phyloP scores from a whole-genome alignment of 2,329 filamentous ascomycete species.

The Aspergillus thermomutatus region DNA sequence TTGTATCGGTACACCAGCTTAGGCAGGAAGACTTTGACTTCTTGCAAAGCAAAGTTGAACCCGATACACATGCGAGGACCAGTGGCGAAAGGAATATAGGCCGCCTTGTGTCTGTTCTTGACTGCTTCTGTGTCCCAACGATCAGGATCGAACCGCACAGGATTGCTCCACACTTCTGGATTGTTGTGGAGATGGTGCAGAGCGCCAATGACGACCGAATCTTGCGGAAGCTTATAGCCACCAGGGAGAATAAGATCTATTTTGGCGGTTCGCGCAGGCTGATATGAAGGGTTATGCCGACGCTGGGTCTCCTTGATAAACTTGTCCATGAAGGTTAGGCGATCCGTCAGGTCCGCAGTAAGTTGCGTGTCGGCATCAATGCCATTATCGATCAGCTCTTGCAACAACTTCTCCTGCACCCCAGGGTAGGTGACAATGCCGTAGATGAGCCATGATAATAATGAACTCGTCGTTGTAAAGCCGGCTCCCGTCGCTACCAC shows the following conservation, averaged over 20 bases:
- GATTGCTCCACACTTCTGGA: slow-evolving; percentile 56
- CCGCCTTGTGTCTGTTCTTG: slow-evolving; percentile 49
- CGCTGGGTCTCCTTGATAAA: slow-evolving; percentile 59
- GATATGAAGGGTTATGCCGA: slow-evolving; percentile 59
- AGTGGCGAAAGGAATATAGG: slow-evolving; percentile 58
- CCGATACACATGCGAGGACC: slow-evolving; percentile 60
- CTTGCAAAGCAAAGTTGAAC: slow-evolving; percentile 62
- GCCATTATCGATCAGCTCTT: slow-evolving; percentile 54
- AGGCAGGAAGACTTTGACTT: slow-evolving; percentile 55
- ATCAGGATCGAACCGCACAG: slow-evolving; percentile 56
- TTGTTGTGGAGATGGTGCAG: slow-evolving; percentile 50
- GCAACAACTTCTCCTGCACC: slow-evolving; percentile 54
- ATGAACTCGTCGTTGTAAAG: slow-evolving; percentile 57
- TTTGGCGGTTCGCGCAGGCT: slow-evolving; percentile 57
- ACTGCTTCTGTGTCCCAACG: slow-evolving; percentile 56
- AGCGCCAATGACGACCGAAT: slow-evolving; percentile 52
- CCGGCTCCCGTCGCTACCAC: slow-evolving; percentile 55
- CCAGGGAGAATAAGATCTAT: slow-evolving; percentile 57
- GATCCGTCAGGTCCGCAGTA: slow-evolving; percentile 47
- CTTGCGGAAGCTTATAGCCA: slow-evolving; percentile 55
- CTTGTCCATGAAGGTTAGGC: slow-evolving; percentile 44
- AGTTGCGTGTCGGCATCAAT: slow-evolving; percentile 44
- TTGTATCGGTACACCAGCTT: slow-evolving; percentile 60
- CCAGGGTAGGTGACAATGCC: slow-evolving; percentile 51
- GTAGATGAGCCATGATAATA: slow-evolving; percentile 58